These are phyloP conservation scores for Juncus inflexus DNA, from an alignment of 176 grass and related monocot species.

Conservation along the genomic window DNA sequence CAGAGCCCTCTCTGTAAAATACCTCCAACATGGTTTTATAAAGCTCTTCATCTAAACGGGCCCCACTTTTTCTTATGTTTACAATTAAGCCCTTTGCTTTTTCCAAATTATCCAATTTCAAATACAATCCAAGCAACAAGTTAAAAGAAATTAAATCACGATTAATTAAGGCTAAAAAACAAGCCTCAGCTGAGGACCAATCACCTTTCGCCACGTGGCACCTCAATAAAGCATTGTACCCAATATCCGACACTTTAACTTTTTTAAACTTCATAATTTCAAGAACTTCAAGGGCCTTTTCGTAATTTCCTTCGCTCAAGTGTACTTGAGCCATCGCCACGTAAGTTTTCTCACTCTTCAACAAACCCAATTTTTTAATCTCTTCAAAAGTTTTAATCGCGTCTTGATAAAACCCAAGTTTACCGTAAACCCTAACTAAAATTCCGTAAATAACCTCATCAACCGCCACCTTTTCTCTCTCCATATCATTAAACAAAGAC, in stretches of 20 bases:
- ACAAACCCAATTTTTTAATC: conserved; percentile 45
- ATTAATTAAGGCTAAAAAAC: conserved; percentile 49
- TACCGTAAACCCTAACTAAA: conserved; percentile 80
- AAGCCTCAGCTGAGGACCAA: conserved; percentile 51
- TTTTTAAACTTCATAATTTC: conserved; percentile 52
- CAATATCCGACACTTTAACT: conserved; percentile 53
- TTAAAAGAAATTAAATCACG: conserved; percentile 56
- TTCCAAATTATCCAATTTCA: conserved; percentile 52
- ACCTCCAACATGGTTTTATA: conserved; percentile 73
- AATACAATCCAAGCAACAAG: conserved; percentile 63
- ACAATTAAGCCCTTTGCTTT: conserved; percentile 61
- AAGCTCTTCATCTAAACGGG: conserved; percentile 53
- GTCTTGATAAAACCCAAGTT: conserved; percentile 70
- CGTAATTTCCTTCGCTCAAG: conserved; percentile 44
- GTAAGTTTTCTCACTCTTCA: conserved; percentile 75
- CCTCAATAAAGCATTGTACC: conserved; percentile 57
- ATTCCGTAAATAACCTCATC: conserved; percentile 97
- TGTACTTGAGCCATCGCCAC: conserved; percentile 90
- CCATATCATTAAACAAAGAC: conserved; percentile 66
- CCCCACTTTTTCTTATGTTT: conserved; percentile 38
- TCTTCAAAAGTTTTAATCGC: conserved; percentile 58
- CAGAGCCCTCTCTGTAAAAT: conserved; percentile 53
- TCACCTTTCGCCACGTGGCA: conserved; percentile 68
- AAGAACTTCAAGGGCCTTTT: conserved; percentile 57
- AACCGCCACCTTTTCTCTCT: conserved; percentile 44